Evolutionary conservation across 23 red algal genomes (phyloP).

Genomic region (Chondrus crispus): DNA sequence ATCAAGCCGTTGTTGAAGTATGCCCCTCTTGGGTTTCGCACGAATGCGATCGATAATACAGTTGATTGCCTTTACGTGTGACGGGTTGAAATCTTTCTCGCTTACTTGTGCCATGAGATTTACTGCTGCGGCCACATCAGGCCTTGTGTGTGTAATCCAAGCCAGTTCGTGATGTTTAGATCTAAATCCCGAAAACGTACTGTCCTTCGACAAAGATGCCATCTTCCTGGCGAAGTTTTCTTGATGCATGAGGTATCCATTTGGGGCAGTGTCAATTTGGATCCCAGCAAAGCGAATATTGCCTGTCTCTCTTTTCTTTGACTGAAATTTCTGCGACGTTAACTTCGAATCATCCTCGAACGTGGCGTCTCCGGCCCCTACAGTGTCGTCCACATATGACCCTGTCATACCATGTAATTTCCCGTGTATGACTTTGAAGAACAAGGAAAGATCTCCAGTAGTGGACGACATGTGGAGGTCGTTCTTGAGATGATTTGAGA

Average conservation of each 20-base stretch:
- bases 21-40: neutral
- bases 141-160: constrained; percentile 40
- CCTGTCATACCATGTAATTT: neutral
- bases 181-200: neutral
- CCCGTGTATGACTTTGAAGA: neutral
- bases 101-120: neutral
- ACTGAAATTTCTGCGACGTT: neutral
- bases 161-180: neutral
- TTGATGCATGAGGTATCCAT: neutral
- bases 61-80: neutral
- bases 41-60: neutral
- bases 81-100: neutral
- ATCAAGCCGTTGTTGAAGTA: neutral
- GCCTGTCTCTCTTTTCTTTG: neutral
- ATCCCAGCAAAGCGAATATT: neutral
- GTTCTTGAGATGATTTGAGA: neutral
- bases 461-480: neutral
- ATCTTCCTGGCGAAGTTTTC: neutral
- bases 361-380: neutral
- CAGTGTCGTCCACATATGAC: neutral
- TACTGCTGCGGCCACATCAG: neutral
- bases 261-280: neutral
- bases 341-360: neutral
- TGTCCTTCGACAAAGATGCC: neutral
- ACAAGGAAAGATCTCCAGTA: neutral